These are phyloP conservation scores for Nemania diffusa DNA, from an alignment of 2,329 filamentous ascomycete genomes.

Conservation along the genomic window DNA sequence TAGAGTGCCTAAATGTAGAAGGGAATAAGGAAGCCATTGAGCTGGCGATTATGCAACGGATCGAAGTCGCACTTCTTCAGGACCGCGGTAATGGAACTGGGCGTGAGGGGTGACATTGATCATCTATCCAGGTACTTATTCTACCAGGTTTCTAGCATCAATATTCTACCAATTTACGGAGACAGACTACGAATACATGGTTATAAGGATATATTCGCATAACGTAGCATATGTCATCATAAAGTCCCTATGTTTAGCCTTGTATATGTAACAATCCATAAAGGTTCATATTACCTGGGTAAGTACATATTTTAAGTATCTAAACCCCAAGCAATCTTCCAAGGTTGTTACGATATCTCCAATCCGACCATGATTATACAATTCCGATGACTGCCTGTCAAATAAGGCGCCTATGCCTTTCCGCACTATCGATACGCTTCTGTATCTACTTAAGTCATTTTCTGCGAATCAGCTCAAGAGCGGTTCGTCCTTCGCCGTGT, in stretches of 20 bases:
- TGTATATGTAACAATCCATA: too few relatives aligned
- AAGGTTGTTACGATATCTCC: too few relatives aligned
- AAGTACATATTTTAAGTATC: too few relatives aligned
- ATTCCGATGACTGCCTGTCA: too few relatives aligned
- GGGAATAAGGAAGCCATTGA: slow-evolving; percentile 19
- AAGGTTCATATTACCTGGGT: too few relatives aligned
- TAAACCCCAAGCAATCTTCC: too few relatives aligned
- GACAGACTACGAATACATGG: neutral
- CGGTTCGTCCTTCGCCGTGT: slow-evolving; percentile 29
- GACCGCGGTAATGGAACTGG: neutral
- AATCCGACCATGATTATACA: too few relatives aligned
- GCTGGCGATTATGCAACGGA: neutral
- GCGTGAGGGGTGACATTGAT: neutral
- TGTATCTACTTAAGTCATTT: neutral
- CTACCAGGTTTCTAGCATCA: neutral
- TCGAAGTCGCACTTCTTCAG: neutral
- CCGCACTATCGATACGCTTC: too few relatives aligned
- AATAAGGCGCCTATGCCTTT: too few relatives aligned
- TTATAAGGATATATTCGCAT: neutral
- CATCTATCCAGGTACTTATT: neutral
- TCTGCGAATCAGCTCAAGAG: neutral
- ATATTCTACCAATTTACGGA: too few relatives aligned
- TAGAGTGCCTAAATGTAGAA: neutral
- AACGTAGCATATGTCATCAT: neutral
- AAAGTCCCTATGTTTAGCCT: neutral